Evolutionary conservation across 305 asterid species (phyloP), one percentile per base, ranked within the genome.

Genomic region (Rubia occidens): DNA sequence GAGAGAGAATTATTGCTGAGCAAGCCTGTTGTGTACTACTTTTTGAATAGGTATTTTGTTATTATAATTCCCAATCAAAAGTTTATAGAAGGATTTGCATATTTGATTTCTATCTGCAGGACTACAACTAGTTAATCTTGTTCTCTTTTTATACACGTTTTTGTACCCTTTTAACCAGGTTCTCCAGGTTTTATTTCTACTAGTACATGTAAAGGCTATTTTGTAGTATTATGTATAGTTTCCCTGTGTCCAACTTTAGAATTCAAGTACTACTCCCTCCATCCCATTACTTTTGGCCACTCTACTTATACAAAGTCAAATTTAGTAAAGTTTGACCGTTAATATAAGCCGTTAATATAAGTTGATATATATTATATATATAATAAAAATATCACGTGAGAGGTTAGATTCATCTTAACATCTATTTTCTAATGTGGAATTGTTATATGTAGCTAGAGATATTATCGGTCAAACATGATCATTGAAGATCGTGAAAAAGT

Each of bases 21-120:
- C 92, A 95, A 91, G 81, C 88, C 96, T 66, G 67, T 85, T 75
- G 77, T 95, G 54, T 95, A 91, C 82, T 95, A 91, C 86, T 83
- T 95, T 79, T 81, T 95, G 67, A 95, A 95, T 76, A 85, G 98
- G 98, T 91, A 79, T 53, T 53, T 5, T 5, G 7, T n/a, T 53
- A 10, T 14, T 21, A 17, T 54, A 44, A 49, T 35, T 44, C 55
- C 49, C 21, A n/a, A 17, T 21, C 24, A 67, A 67, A 20, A 43
- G 15, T 26, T 26, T 59, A 39, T 21, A 6, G 44, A 8, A 54
- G 39, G 45, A 7, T n/a, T 26, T 66, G 42, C 39, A 67, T 32
- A 14, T 29, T 14, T 67, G 60, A 49, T 35, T 29, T 15, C 51
- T n/a, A 68, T 1, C 40, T 55, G 44, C 14, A 68, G 5, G 8